Base-by-base conservation (phyloP, 805 yeast species). In the Brettanomyces nanus region DNA sequence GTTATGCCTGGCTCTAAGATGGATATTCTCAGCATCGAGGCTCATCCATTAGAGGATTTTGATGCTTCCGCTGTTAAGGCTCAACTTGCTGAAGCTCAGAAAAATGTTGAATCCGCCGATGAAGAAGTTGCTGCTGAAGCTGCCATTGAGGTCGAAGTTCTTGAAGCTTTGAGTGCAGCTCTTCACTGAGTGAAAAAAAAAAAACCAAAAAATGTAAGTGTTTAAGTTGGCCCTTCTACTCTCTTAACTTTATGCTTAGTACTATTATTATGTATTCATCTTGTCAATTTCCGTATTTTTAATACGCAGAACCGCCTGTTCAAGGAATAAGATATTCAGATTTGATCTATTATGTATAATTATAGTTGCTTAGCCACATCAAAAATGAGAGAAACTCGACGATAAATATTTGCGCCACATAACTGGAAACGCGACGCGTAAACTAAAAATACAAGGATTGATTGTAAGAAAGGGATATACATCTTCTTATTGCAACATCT, bases 91-190 rank as follows among this genome's bases (percentile, higher is more conserved):
- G 97, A 90, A 64, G 97, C 98, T 44, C 94, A 85, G 69, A 87
- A 86, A 79, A 85, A 87, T 65, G 77, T 80, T 31, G 56, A 80
- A 44, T 81, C 95, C 44, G 66, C 90, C 35, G 97, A 85, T 53
- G 96, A 85, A 69, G 75, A 73, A 42, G 84, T 77, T 48, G 92
- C 94, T 53, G 94, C 95, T 49, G 95, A 85, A 70, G 97, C 97
- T 56, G 78, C 80, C 63, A 85, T 92, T 60, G 92, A 90, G 74
- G 73, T 90, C 59, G 97, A 92, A 70, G 95, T 92, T 41, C 78
- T 92, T 62, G 96, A 90, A 77, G 92, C 95, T 54, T 73, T 90
- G 62, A 82, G 84, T 63, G 75, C 80, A 53, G 78, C 81, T 62
- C 86, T 48, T 37, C 48, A 45, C 31, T 48, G 42, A 36, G 28